Percentiles rank a stretch among this genome's conserved stretches.
Conservation (phyloP, 1,284 basidiomycete species). For the Cerrena zonata region DNA sequence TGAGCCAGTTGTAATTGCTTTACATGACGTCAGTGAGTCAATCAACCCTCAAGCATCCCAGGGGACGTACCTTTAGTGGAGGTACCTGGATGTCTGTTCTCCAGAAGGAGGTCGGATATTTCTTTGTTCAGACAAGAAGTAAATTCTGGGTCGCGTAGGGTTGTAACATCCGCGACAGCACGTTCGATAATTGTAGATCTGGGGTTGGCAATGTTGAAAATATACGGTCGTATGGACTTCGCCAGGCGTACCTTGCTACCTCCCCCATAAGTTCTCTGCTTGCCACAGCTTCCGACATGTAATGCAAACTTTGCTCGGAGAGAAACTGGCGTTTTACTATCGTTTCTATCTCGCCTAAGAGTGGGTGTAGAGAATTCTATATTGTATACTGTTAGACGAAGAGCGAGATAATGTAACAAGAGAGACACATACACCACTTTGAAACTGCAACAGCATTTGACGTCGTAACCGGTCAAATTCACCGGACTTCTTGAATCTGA, state of each 20-base stretch:
- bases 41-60: too few relatives aligned
- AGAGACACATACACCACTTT: slow-evolving; percentile 47
- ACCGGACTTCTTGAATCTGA: slow-evolving; percentile 73
- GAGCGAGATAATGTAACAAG: slow-evolving; percentile 3
- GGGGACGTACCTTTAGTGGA: neutral
- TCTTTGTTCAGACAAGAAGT: slow-evolving; percentile 36
- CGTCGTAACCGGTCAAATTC: slow-evolving; percentile 70
- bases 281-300: slow-evolving; percentile 46
- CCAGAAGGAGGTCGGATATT: slow-evolving; percentile 20
- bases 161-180: slow-evolving; percentile 49
- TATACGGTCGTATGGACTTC: neutral
- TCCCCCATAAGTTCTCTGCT: slow-evolving; percentile 64
- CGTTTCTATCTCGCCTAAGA: slow-evolving; percentile 55
- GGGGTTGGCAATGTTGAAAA: neutral
- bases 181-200: slow-evolving; percentile 59
- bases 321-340: slow-evolving; percentile 52
- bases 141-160: slow-evolving; percentile 48
- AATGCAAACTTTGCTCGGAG: slow-evolving; percentile 50
- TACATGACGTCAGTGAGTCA: too few relatives aligned
- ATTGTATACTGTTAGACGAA: neutral
- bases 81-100: slow-evolving; percentile 12
- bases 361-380: slow-evolving; percentile 28
- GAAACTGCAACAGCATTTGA: slow-evolving; percentile 60
- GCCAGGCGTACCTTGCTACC: slow-evolving; percentile 51
- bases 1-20: too few relatives aligned